phyloP scores from a whole-genome alignment of 2,329 filamentous ascomycete genomes.

The Fusarium chaquense region DNA sequence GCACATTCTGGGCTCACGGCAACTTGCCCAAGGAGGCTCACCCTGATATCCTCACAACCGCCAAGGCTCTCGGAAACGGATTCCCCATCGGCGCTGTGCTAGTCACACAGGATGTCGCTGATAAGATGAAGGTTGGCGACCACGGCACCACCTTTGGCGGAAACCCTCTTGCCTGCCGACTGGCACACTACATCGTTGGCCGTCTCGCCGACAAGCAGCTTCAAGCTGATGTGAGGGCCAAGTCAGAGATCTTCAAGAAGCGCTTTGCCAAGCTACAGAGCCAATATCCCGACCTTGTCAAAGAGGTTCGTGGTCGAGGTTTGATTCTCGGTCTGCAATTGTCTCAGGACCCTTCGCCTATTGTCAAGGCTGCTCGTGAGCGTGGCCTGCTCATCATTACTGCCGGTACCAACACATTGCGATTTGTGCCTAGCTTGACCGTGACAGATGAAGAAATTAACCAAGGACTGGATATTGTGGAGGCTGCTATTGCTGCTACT shows the following conservation, averaged over 20 bases:
- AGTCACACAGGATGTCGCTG: constrained; percentile 56
- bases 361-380: constrained; percentile 89
- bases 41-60: constrained; percentile 92
- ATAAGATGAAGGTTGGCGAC: constrained; percentile 71
- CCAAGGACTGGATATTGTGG: constrained; percentile 80
- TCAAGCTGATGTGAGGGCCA: constrained; percentile 75
- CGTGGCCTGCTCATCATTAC: constrained; percentile 91
- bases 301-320: constrained; percentile 84
- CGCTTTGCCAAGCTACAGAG: constrained; percentile 62
- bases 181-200: constrained; percentile 87
- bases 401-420: constrained; percentile 89
- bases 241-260: constrained; percentile 65
- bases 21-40: constrained; percentile 82
- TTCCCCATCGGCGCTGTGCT: constrained; percentile 87
- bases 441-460: constrained; percentile 85
- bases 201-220: constrained; percentile 79
- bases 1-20: constrained; percentile 89
- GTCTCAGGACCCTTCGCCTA: constrained; percentile 74
- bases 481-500: constrained; percentile 69
- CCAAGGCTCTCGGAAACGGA: constrained; percentile 96
- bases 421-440: constrained; percentile 89
- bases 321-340: constrained; percentile 91
- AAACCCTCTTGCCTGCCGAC: constrained; percentile 85
- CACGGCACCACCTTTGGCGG: constrained; percentile 96
- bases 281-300: constrained; percentile 75